phyloP scores from a whole-genome alignment of 495 filamentous ascomycete genomes.

The Cairneyella variabilis region DNA sequence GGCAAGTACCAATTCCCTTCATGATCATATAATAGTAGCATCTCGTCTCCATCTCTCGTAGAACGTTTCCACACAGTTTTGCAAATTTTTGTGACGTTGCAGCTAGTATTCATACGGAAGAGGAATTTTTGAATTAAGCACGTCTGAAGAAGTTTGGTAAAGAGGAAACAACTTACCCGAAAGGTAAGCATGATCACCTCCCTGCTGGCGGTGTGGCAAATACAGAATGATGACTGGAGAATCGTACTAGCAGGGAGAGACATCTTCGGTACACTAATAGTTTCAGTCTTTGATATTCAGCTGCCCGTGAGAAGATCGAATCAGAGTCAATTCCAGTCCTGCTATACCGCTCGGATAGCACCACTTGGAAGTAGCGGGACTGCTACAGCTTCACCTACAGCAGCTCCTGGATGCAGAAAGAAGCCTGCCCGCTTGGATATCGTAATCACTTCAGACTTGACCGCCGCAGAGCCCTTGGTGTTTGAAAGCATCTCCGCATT shows the following conservation, averaged over 20 bases:
- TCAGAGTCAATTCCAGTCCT: no score
- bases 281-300: no score
- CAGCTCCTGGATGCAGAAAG: neutral
- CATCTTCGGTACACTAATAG: neutral
- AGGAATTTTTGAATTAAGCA: neutral
- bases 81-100: neutral
- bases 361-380: neutral
- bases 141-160: slow-evolving; percentile 9
- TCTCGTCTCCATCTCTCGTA: neutral
- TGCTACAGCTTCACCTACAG: neutral
- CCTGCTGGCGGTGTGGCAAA: slow-evolving; percentile 17
- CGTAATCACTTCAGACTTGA: slow-evolving; percentile 3
- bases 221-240: slow-evolving; percentile 1
- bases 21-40: no score
- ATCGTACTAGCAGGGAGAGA: neutral
- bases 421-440: neutral
- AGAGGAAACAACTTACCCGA: neutral
- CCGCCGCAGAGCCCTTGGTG: slow-evolving; percentile 3
- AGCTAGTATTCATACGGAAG: slow-evolving; percentile 8
- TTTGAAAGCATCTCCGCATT: slow-evolving; percentile 17
- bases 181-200: slow-evolving; percentile 13
- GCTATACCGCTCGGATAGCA: neutral
- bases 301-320: neutral
- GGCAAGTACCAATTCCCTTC: no score
- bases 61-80: neutral